Evolutionary conservation across 2,329 filamentous ascomycete species (phyloP).

Genomic region (Neurospora crassa): DNA sequence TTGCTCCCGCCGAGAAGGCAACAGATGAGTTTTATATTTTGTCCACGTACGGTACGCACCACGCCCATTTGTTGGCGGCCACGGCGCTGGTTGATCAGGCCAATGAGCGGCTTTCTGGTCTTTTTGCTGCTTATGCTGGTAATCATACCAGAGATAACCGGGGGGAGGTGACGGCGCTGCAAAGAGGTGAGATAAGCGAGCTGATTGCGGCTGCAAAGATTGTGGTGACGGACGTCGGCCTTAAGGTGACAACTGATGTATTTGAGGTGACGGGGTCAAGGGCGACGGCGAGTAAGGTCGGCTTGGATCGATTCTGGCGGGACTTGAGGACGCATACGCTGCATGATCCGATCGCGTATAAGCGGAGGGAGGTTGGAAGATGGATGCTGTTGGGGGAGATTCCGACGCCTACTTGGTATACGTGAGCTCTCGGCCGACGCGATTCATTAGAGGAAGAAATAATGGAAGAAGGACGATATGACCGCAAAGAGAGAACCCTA

Average conservation of each 20-base stretch:
- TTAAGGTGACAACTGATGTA: slow-evolving; percentile 49
- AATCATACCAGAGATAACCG: too few relatives aligned
- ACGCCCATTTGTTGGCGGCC: slow-evolving; percentile 51
- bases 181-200: slow-evolving; percentile 52
- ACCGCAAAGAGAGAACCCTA: neutral
- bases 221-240: slow-evolving; percentile 48
- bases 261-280: slow-evolving; percentile 56
- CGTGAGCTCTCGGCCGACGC: slow-evolving; percentile 23
- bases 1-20: slow-evolving; percentile 27
- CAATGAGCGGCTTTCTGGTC: slow-evolving; percentile 34
- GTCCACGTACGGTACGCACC: slow-evolving; percentile 53
- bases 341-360: slow-evolving; percentile 59
- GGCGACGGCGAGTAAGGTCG: slow-evolving; percentile 47
- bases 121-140: slow-evolving; percentile 28
- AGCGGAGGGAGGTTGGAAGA: slow-evolving; percentile 51
- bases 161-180: slow-evolving; percentile 34
- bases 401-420: slow-evolving; percentile 54
- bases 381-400: slow-evolving; percentile 46
- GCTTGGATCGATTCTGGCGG: slow-evolving; percentile 56
- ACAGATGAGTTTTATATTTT: slow-evolving; percentile 59
- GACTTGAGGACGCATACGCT: slow-evolving; percentile 57
- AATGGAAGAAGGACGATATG: neutral
- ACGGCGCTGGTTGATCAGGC: slow-evolving; percentile 49
- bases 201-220: slow-evolving; percentile 55
- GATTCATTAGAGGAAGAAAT: neutral